Percentiles rank a stretch among this genome's conserved stretches.
phyloP scores from a whole-genome alignment of 1,139 yeast genomes.

The Neolecta irregularis region DNA sequence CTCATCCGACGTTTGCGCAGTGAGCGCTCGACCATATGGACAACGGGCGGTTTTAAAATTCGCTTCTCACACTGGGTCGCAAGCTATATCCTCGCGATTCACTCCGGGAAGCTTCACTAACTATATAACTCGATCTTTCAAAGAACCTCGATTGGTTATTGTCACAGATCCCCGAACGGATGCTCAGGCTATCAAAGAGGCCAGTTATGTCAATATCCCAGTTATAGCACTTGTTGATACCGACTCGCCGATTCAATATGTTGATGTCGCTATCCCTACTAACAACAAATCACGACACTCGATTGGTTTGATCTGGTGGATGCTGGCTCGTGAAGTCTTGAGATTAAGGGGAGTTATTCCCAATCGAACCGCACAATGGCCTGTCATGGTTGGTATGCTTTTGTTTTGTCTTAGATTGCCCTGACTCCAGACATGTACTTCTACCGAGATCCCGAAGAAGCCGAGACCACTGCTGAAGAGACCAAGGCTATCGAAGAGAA shows the following conservation, averaged over 20 bases:
- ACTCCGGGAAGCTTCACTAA: slow-evolving; percentile 99
- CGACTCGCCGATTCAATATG: slow-evolving; percentile 98
- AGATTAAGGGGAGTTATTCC: slow-evolving; percentile 97
- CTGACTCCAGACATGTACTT: slow-evolving; percentile 68
- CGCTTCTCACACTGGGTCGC: slow-evolving; percentile 99
- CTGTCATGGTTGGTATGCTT: slow-evolving; percentile 94
- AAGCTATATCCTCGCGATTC: slow-evolving; percentile 99
- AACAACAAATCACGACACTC: slow-evolving; percentile 99
- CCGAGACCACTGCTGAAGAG: slow-evolving; percentile 51
- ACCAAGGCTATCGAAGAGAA: slow-evolving; percentile 42
- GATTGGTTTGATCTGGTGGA: slow-evolving; percentile 99
- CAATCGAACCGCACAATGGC: slow-evolving; percentile 95
- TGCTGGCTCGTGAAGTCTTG: slow-evolving; percentile 97
- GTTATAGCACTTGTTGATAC: slow-evolving; percentile 97
- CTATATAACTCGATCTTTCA: slow-evolving; percentile 99
- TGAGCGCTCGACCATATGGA: slow-evolving; percentile 98
- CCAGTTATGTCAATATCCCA: slow-evolving; percentile 99
- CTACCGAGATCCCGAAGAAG: slow-evolving; percentile 99
- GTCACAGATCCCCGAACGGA: slow-evolving; percentile 99
- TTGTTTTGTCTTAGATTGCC: background rate
- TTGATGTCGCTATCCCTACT: slow-evolving; percentile 99
- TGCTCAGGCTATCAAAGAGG: slow-evolving; percentile 99
- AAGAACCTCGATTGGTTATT: slow-evolving; percentile 98
- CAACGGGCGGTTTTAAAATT: slow-evolving; percentile 99
- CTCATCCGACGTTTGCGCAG: slow-evolving; percentile 96